Conservation (phyloP, 352 stramenopile genomes). For the Phytophthora boehmeriae region DNA sequence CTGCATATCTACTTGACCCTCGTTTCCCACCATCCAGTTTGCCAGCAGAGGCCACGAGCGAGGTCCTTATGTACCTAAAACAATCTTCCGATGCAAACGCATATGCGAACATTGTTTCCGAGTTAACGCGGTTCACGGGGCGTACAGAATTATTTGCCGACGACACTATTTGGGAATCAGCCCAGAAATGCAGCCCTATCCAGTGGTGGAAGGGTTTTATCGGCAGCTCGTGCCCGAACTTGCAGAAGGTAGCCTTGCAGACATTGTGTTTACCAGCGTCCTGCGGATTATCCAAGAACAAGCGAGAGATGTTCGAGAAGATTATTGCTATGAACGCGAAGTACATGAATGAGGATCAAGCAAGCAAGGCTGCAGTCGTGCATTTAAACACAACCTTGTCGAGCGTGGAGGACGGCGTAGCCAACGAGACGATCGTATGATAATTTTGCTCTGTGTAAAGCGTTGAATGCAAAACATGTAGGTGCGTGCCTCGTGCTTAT, state of each 20-base stretch:
- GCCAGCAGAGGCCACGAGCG: constrained; percentile 56
- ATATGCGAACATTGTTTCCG: constrained; percentile 60
- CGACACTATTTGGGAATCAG: constrained; percentile 77
- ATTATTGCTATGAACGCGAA: constrained; percentile 61
- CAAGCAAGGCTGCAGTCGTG: constrained; percentile 70
- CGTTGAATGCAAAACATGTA: neutral
- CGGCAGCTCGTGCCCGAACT: constrained; percentile 66
- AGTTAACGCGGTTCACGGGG: constrained; percentile 73
- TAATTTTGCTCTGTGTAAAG: neutral
- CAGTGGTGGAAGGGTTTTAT: constrained; percentile 87
- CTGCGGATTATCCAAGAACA: constrained; percentile 54
- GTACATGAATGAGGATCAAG: constrained; percentile 76
- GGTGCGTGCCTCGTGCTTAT: constrained; percentile 20
- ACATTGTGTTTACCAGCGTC: constrained; percentile 66
- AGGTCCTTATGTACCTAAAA: constrained; percentile 71
- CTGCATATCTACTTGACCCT: constrained; percentile 78
- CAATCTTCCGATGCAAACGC: constrained; percentile 39
- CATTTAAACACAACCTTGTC: constrained; percentile 73
- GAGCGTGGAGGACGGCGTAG: constrained; percentile 38
- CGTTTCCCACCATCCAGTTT: constrained; percentile 61
- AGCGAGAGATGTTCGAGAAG: constrained; percentile 62
- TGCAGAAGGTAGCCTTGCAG: constrained; percentile 66
- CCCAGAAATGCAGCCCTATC: constrained; percentile 71
- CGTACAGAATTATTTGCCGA: constrained; percentile 69
- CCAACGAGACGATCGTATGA: constrained; percentile 60